Evolutionary conservation across 1,284 basidiomycete genomes (phyloP).

Genomic region (Pseudozyma thailandica): DNA sequence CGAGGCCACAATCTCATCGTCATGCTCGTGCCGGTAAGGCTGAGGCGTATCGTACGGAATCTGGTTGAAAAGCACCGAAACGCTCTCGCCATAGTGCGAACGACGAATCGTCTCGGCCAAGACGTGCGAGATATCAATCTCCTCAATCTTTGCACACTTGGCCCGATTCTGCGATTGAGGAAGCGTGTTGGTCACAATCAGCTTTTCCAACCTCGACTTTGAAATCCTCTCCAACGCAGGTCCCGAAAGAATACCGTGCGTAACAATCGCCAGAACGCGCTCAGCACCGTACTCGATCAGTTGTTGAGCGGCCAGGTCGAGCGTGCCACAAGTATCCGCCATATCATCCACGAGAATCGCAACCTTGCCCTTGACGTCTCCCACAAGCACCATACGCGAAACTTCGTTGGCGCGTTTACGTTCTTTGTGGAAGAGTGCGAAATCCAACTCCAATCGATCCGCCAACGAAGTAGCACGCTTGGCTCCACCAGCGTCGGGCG

Average conservation of each 20-base stretch:
- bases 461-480: slow-evolving; percentile 98
- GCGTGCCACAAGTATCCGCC: slow-evolving; percentile 97
- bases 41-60: slow-evolving; percentile 67
- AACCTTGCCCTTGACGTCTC: slow-evolving; percentile 89
- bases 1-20: slow-evolving; percentile 30
- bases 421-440: slow-evolving; percentile 99
- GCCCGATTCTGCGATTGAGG: slow-evolving; percentile 85
- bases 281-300: slow-evolving; percentile 89
- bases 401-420: slow-evolving; percentile 99
- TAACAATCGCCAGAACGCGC: slow-evolving; percentile 91
- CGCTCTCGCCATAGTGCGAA: slow-evolving; percentile 71
- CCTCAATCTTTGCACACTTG: slow-evolving; percentile 84
- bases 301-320: slow-evolving; percentile 89
- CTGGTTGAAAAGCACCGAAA: slow-evolving; percentile 65
- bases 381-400: slow-evolving; percentile 97
- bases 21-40: slow-evolving; percentile 62
- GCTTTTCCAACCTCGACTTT: slow-evolving; percentile 78
- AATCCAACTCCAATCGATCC: slow-evolving; percentile 94
- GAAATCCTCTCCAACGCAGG: slow-evolving; percentile 76
- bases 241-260: slow-evolving; percentile 94
- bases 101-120: slow-evolving; percentile 96
- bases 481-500: slow-evolving; percentile 97
- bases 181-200: slow-evolving; percentile 98
- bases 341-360: slow-evolving; percentile 99
- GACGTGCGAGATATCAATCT: slow-evolving; percentile 90